Evolutionary conservation across 768 basidiomycete genomes (phyloP).

Genomic region (Nidularia sp.): DNA sequence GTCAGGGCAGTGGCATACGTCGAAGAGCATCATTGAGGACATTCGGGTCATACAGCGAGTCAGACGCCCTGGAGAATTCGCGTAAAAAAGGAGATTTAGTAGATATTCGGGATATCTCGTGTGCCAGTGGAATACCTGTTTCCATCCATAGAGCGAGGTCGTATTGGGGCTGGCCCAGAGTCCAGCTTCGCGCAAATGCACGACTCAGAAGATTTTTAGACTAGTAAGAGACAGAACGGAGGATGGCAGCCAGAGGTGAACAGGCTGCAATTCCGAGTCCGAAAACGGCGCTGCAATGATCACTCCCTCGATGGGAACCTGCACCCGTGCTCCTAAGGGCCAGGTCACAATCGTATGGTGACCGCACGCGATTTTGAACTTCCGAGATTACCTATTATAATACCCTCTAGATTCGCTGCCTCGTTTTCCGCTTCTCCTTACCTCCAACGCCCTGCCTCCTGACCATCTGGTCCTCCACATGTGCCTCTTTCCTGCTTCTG

Average conservation of each 20-base stretch:
- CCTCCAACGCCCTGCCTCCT: too few relatives aligned
- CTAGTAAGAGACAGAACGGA: conserved; percentile 1
- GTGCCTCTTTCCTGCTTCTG: too few relatives aligned
- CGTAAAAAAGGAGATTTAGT: conserved; percentile 9
- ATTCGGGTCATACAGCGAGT: conserved; percentile 59
- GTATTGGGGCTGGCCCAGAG: conserved; percentile 55
- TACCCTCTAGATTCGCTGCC: too few relatives aligned
- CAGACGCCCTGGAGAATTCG: conserved; percentile 39
- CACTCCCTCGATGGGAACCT: too few relatives aligned
- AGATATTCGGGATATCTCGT: background rate
- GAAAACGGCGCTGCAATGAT: background rate
- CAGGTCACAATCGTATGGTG: too few relatives aligned
- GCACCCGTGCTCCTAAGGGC: too few relatives aligned
- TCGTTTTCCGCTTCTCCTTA: too few relatives aligned
- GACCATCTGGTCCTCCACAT: too few relatives aligned
- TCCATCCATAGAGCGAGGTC: conserved; percentile 76
- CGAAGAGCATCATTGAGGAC: conserved; percentile 63
- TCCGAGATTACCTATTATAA: too few relatives aligned
- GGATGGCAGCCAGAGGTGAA: conserved; percentile 1
- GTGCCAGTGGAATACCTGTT: conserved; percentile 38
- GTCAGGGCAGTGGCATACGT: conserved; percentile 36
- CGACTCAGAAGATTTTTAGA: conserved; percentile 25
- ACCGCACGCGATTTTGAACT: too few relatives aligned
- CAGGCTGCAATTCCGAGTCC: conserved; percentile 1
- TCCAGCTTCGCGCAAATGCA: conserved; percentile 73